phyloP scores from a whole-genome alignment of 139 green algal species.

The Chlamydomonas eustigma region DNA sequence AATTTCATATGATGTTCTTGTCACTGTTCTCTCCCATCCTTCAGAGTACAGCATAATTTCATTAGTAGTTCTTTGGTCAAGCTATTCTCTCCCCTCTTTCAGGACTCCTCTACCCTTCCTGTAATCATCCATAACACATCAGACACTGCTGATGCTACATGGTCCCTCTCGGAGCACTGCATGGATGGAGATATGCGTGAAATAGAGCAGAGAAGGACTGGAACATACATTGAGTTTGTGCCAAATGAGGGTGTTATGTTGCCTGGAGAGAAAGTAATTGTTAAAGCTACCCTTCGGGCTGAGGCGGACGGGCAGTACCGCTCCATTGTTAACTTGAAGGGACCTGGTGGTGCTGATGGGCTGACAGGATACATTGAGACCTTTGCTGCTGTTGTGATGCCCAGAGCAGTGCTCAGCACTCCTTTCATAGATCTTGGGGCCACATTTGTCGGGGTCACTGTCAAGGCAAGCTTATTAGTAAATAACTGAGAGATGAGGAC shows the following conservation, averaged over 20 bases:
- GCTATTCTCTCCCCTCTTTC: background rate
- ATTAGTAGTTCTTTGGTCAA: too few species aligned
- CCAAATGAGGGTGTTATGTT: slow-evolving; percentile 18
- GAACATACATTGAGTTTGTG: slow-evolving; percentile 29
- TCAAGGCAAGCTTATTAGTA: background rate
- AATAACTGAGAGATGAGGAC: too few species aligned
- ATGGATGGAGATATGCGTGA: too few species aligned
- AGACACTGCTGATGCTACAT: slow-evolving; percentile 22
- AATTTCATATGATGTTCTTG: too few species aligned
- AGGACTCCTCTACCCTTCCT: slow-evolving; percentile 1
- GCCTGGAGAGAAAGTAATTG: slow-evolving; percentile 16
- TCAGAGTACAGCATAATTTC: too few species aligned
- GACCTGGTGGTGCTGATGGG: background rate
- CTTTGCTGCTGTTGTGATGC: slow-evolving; percentile 37
- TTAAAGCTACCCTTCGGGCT: slow-evolving; percentile 22
- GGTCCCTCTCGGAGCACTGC: slow-evolving; percentile 24
- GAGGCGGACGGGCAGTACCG: slow-evolving; percentile 27
- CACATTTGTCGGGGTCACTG: slow-evolving; percentile 31
- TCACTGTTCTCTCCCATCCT: too few species aligned
- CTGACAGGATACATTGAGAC: background rate
- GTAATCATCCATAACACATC: slow-evolving; percentile 31
- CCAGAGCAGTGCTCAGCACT: slow-evolving; percentile 23
- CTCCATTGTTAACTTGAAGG: slow-evolving; percentile 25
- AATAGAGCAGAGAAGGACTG: background rate
- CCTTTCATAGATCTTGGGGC: slow-evolving; percentile 34